These are phyloP conservation scores for Protomyces pachydermus DNA, from an alignment of 1,139 yeast genomes.

Conservation along the genomic window DNA sequence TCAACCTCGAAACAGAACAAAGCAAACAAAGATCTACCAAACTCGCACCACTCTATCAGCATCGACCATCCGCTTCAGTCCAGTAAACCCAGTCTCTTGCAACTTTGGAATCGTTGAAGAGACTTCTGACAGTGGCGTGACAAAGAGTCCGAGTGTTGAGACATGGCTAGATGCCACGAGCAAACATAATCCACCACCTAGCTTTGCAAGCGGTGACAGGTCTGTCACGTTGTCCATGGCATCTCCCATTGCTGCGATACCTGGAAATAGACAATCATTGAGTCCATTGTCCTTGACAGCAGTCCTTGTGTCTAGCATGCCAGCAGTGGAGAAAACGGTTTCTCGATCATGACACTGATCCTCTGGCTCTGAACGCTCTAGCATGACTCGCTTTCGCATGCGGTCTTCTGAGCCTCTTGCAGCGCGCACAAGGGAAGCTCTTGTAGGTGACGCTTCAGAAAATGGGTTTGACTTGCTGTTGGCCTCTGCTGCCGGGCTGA, in stretches of 20 bases:
- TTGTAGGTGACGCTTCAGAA: not conserved
- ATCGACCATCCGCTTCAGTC: not conserved
- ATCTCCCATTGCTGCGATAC: not conserved
- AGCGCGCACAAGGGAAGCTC: not conserved
- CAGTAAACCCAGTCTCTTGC: not conserved
- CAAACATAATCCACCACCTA: not conserved
- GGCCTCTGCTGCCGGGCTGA: no score
- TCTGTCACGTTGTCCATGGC: not conserved
- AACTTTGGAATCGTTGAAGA: not conserved
- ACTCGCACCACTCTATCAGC: not conserved
- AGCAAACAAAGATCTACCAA: not conserved
- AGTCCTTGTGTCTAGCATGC: not conserved
- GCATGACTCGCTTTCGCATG: not conserved
- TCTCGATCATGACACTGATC: not conserved
- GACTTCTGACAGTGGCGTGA: not conserved
- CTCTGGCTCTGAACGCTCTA: not conserved
- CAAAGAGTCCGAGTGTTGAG: not conserved
- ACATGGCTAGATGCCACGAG: not conserved
- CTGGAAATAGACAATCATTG: not conserved
- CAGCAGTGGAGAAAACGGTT: not conserved
- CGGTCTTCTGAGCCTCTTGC: not conserved
- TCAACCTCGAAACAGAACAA: not conserved
- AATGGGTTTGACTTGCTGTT: not conserved
- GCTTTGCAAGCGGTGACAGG: not conserved
- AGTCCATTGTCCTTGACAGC: not conserved